Conservation (phyloP, 164 flowering plant genomes). For the Tetrastigma voinierianum region DNA sequence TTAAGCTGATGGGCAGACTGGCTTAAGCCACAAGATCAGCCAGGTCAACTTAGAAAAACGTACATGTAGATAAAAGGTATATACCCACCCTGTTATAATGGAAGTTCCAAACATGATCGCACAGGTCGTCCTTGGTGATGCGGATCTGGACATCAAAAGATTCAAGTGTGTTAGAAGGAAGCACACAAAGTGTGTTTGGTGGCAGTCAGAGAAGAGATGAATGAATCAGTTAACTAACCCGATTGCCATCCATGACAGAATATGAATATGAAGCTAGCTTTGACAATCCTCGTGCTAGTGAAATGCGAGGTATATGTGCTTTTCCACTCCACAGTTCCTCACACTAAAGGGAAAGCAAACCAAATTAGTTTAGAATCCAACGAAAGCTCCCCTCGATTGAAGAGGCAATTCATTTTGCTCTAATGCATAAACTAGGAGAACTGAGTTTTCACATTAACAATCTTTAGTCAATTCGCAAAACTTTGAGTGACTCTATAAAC, state of each 20-base stretch:
- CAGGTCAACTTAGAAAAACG: not conserved
- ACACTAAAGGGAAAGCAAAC: slow-evolving; percentile 40
- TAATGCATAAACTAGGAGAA: too few species aligned
- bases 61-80: not conserved
- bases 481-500: too few species aligned
- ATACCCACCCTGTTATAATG: slow-evolving; percentile 72
- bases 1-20: not conserved
- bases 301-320: slow-evolving; percentile 79
- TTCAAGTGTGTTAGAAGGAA: not conserved
- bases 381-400: too few species aligned
- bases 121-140: slow-evolving; percentile 69
- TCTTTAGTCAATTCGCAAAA: too few species aligned
- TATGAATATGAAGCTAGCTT: slow-evolving; percentile 62
- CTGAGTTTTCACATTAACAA: too few species aligned
- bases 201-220: not conserved
- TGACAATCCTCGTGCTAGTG: slow-evolving; percentile 48
- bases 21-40: not conserved
- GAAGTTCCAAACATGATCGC: slow-evolving; percentile 84
- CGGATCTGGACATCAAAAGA: slow-evolving; percentile 40
- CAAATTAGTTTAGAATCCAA: not conserved
- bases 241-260: slow-evolving; percentile 72
- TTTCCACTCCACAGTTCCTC: slow-evolving; percentile 73
- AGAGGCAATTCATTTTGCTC: too few species aligned
- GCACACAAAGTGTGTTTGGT: not conserved
- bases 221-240: slow-evolving; percentile 43